Conservation (phyloP, 352 stramenopile genomes). For the Pythium scleroteichum region DNA sequence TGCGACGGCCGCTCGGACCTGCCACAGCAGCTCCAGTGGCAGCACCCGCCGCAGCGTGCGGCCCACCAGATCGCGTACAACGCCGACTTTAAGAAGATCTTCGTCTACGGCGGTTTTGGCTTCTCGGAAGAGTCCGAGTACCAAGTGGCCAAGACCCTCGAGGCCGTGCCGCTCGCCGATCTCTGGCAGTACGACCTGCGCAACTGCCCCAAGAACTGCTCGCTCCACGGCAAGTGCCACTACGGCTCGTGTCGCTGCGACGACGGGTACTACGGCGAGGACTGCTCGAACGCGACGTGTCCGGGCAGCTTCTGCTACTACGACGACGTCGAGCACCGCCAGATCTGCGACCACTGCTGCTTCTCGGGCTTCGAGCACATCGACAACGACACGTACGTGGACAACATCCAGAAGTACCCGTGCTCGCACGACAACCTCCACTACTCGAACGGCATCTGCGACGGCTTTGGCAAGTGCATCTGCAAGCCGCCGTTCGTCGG, state of each 20-base stretch:
- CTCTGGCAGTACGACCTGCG: constrained; percentile 91
- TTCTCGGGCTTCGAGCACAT: constrained; percentile 87
- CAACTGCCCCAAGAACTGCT: constrained; percentile 94
- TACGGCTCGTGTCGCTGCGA: constrained; percentile 94
- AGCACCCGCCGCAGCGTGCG: constrained; percentile 82
- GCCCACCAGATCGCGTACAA: constrained; percentile 89
- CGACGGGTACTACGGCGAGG: constrained; percentile 94
- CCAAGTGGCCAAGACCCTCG: constrained; percentile 55
- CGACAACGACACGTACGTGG: constrained; percentile 86
- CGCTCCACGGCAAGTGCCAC: constrained; percentile 87
- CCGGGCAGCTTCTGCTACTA: constrained; percentile 94
- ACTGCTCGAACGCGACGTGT: constrained; percentile 95
- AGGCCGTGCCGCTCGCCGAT: constrained; percentile 68
- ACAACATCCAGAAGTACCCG: constrained; percentile 90
- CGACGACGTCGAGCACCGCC: constrained; percentile 75
- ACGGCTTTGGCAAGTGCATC: constrained; percentile 96
- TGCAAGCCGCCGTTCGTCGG: constrained; percentile 94
- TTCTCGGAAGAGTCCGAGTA: constrained; percentile 75
- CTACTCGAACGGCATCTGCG: constrained; percentile 94
- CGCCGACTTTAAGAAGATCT: constrained; percentile 56
- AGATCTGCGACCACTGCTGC: constrained; percentile 95
- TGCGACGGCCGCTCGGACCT: constrained; percentile 68
- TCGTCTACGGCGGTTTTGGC: constrained; percentile 89
- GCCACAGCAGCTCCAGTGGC: constrained; percentile 72
- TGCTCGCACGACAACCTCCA: constrained; percentile 85